phyloP scores from a whole-genome alignment of 2,329 filamentous ascomycete genomes.

The Paraphoma sp. region DNA sequence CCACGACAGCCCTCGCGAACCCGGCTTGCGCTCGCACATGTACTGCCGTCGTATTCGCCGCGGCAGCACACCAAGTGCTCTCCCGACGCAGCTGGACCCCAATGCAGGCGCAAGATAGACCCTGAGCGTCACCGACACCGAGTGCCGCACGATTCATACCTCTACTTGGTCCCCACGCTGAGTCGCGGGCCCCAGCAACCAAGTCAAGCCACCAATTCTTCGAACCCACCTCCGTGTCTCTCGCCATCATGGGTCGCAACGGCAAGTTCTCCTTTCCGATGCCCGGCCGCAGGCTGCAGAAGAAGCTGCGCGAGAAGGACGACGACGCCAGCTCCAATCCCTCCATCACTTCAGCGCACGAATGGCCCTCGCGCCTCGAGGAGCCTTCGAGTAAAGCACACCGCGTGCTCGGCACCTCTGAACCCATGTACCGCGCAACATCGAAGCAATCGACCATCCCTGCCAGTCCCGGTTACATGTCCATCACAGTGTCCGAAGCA shows the following conservation, averaged over 20 bases:
- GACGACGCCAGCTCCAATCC: slow-evolving; percentile 25
- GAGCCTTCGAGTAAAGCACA: slow-evolving; percentile 45
- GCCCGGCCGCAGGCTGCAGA: slow-evolving; percentile 37
- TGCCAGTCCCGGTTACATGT: slow-evolving; percentile 39
- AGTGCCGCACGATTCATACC: slow-evolving; percentile 32
- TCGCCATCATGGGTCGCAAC: slow-evolving; percentile 36
- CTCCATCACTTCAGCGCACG: slow-evolving; percentile 22
- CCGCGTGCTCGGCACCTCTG: slow-evolving; percentile 45
- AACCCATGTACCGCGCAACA: slow-evolving; percentile 33
- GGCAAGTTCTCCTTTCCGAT: slow-evolving; percentile 48
- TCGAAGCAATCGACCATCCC: slow-evolving; percentile 29
- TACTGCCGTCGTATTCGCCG: slow-evolving; percentile 9
- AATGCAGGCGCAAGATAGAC: slow-evolving; percentile 11
- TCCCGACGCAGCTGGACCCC: slow-evolving; percentile 12
- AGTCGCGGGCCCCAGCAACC: slow-evolving; percentile 32
- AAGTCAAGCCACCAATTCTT: slow-evolving; percentile 29
- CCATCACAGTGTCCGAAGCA: slow-evolving; percentile 38
- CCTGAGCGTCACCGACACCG: slow-evolving; percentile 8
- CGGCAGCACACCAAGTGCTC: slow-evolving; percentile 16
- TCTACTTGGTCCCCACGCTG: slow-evolving; percentile 24
- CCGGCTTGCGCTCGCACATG: slow-evolving; percentile 6
- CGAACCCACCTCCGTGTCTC: slow-evolving; percentile 10
- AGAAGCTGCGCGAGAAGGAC: slow-evolving; percentile 15
- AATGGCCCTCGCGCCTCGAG: slow-evolving; percentile 32
- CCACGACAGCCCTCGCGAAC: slow-evolving; percentile 10